Conservation (phyloP, 1,139 yeast species). For the Meyerozyma smithsonii region DNA sequence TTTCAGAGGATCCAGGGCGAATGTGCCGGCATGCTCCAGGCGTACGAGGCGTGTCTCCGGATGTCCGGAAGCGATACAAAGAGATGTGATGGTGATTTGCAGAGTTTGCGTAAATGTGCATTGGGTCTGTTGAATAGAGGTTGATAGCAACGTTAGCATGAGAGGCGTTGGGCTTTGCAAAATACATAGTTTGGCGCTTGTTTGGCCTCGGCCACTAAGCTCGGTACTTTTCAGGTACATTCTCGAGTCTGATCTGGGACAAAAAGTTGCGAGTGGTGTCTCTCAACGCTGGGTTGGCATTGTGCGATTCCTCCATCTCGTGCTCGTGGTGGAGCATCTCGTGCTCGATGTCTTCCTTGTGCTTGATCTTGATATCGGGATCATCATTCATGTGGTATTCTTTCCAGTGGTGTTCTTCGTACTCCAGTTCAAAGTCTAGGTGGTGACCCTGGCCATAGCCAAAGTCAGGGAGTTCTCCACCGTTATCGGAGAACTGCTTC, state of each 20-base stretch:
- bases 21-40: slow-evolving; percentile 51
- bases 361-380: slow-evolving; percentile 76
- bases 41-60: slow-evolving; percentile 57
- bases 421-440: slow-evolving; percentile 88
- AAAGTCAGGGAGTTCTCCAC: slow-evolving; percentile 82
- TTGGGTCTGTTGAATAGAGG: slow-evolving; percentile 4
- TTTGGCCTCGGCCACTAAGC: too few relatives aligned
- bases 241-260: slow-evolving; percentile 33
- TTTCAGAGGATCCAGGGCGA: slow-evolving; percentile 57
- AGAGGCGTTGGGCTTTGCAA: slow-evolving; percentile 5
- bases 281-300: slow-evolving; percentile 43
- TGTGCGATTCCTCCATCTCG: slow-evolving; percentile 68
- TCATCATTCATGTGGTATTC: slow-evolving; percentile 76
- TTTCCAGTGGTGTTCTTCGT: slow-evolving; percentile 94
- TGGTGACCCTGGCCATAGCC: slow-evolving; percentile 98
- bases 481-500: slow-evolving; percentile 53
- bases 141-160: not conserved
- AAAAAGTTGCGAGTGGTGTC: slow-evolving; percentile 24
- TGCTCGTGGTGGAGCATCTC: slow-evolving; percentile 85
- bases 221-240: slow-evolving; percentile 36
- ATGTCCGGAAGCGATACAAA: slow-evolving; percentile 29
- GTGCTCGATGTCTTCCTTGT: slow-evolving; percentile 87
- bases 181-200: too few relatives aligned
- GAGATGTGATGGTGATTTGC: slow-evolving; percentile 27
- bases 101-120: slow-evolving; percentile 12